Conservation (phyloP, 148 eudicot species). For the Polygonum maritimum region DNA sequence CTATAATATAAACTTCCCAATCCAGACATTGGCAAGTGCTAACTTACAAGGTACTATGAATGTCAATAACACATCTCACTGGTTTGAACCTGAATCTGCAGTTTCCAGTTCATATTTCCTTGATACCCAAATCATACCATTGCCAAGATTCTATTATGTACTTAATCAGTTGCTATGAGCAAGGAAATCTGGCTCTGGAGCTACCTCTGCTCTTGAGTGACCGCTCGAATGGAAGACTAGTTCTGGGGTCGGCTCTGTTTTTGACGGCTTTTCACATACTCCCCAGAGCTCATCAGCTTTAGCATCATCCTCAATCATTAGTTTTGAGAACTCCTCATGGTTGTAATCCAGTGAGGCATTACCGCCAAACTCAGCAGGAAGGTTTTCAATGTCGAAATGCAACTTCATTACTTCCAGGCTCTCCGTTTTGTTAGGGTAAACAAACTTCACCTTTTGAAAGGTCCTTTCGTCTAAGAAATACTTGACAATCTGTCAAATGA, state of each 20-base stretch:
- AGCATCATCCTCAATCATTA: neutral
- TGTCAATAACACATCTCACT: neutral
- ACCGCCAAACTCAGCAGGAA: conserved; percentile 8
- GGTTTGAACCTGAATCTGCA: neutral
- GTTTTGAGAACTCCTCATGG: conserved; percentile 10
- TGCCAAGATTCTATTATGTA: neutral
- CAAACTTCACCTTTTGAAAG: conserved; percentile 6
- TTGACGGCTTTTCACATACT: neutral
- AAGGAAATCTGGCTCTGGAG: conserved; percentile 3
- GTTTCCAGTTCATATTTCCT: neutral
- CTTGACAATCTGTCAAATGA: conserved; percentile 1
- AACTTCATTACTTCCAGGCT: conserved; percentile 6
- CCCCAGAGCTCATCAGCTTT: conserved; percentile 4
- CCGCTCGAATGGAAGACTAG: neutral
- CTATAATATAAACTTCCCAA: neutral
- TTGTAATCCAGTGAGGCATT: conserved; percentile 5
- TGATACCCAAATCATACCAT: neutral
- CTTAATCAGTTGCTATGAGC: neutral
- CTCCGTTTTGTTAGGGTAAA: conserved; percentile 10
- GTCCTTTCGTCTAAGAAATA: conserved; percentile 9
- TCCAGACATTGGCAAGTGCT: neutral
- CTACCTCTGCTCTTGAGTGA: conserved; percentile 5
- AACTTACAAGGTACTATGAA: neutral
- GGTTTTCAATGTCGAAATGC: conserved; percentile 11
- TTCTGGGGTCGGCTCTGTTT: neutral